These are phyloP conservation scores for Euclidium syriacum DNA, from an alignment of 345 rosid genomes.

Conservation along the genomic window DNA sequence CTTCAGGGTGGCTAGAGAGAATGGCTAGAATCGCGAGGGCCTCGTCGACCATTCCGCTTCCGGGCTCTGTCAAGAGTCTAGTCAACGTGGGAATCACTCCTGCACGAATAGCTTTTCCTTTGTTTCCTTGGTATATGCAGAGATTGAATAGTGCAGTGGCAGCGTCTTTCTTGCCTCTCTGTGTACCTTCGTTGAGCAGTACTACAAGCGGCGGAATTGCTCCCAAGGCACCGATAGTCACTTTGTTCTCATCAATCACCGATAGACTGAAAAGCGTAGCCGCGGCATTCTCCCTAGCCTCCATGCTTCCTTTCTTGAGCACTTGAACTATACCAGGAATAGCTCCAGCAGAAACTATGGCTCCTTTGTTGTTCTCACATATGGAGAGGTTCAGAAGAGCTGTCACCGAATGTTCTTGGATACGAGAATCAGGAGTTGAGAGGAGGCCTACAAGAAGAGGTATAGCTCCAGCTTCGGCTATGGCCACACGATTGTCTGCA, in stretches of 20 bases:
- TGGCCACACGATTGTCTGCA: conserved; percentile 93
- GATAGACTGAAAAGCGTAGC: conserved; percentile 98
- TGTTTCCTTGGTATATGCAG: conserved; percentile 97
- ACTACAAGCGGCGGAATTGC: conserved; percentile 89
- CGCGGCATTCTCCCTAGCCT: conserved; percentile 97
- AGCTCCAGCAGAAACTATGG: conserved; percentile 79
- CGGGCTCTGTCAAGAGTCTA: conserved; percentile 62
- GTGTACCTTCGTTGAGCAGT: conserved; percentile 81
- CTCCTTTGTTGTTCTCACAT: conserved; percentile 92
- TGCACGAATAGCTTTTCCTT: conserved; percentile 93
- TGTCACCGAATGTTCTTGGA: conserved; percentile 94
- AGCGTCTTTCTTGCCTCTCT: conserved; percentile 96
- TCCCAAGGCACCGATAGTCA: conserved; percentile 76
- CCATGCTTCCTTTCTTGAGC: conserved; percentile 97
- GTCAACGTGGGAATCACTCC: conserved; percentile 69
- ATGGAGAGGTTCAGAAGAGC: conserved; percentile 95
- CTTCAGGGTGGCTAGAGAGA: conserved; percentile 74
- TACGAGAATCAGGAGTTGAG: conserved; percentile 77
- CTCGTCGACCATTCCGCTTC: conserved; percentile 78
- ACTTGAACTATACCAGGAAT: conserved; percentile 93
- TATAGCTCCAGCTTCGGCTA: conserved; percentile 98
- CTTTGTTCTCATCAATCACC: conserved; percentile 87
- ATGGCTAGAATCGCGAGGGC: conserved; percentile 77
- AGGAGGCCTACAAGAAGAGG: conserved; percentile 84
- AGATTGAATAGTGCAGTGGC: conserved; percentile 96